Percentiles rank a stretch among this genome's conserved stretches.
These are phyloP conservation scores for Stachybotrys elegans DNA, from an alignment of 2,329 filamentous ascomycete species.

Conservation along the genomic window DNA sequence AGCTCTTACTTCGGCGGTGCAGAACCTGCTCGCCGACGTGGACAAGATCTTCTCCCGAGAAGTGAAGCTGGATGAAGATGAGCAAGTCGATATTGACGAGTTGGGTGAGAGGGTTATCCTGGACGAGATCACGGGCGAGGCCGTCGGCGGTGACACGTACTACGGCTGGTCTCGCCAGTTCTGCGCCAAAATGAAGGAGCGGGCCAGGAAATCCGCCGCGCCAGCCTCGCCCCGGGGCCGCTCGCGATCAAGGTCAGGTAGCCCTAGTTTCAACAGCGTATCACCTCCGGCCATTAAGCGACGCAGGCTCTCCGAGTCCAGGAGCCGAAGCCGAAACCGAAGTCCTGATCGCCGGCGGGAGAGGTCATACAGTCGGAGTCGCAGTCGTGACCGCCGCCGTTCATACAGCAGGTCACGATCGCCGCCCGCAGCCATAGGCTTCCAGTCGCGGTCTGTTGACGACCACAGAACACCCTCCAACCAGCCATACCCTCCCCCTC, in stretches of 20 bases:
- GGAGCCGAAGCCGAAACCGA: constrained; percentile 18
- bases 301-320: constrained; percentile 17
- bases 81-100: constrained; percentile 62
- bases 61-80: constrained; percentile 39
- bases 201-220: constrained; percentile 27
- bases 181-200: constrained; percentile 73
- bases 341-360: constrained; percentile 24
- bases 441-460: constrained; percentile 18
- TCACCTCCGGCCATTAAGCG: constrained; percentile 26
- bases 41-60: constrained; percentile 61
- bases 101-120: constrained; percentile 64
- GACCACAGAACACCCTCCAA: too few species aligned
- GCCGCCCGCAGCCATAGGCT: constrained; percentile 2
- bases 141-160: constrained; percentile 66
- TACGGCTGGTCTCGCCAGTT: constrained; percentile 84
- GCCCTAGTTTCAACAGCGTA: constrained; percentile 21
- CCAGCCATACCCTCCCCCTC: constrained; percentile 14
- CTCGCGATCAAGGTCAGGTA: constrained; percentile 24
- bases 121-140: constrained; percentile 62
- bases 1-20: constrained; percentile 62
- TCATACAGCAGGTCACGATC: constrained; percentile 22
- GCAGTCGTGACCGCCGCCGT: constrained; percentile 12
- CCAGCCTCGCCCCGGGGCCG: constrained; percentile 21
- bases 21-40: constrained; percentile 63
- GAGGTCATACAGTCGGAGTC: constrained; percentile 22